Evolutionary conservation across 352 stramenopile genomes (phyloP).

Genomic region (Phytophthora idaei): DNA sequence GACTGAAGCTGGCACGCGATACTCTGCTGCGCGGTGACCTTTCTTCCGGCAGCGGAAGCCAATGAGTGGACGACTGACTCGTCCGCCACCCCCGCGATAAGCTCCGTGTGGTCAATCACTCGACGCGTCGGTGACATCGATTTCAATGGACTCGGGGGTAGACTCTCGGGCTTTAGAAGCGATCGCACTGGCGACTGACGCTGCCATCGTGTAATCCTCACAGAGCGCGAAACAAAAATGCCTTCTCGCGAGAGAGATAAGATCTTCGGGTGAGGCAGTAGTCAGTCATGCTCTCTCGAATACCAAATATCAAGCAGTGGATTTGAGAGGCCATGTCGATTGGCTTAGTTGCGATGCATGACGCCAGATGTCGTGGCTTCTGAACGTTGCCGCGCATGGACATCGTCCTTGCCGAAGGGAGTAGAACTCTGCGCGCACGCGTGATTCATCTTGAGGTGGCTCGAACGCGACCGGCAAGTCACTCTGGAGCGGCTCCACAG

Average conservation of each 20-base stretch:
- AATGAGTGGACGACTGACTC: not conserved
- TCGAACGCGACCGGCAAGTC: not conserved
- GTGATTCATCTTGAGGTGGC: not conserved
- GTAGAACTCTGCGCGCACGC: conserved; percentile 8
- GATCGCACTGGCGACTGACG: no score
- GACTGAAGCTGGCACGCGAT: not conserved
- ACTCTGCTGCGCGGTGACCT: not conserved
- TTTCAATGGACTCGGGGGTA: not conserved
- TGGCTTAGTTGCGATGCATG: conserved; percentile 5
- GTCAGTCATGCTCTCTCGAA: conserved; percentile 14
- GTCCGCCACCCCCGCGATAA: not conserved
- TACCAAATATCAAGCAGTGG: conserved; percentile 18
- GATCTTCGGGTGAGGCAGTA: conserved; percentile 4
- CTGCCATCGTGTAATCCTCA: no score
- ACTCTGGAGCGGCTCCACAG: no score
- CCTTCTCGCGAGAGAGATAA: not conserved
- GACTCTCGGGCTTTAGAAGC: not conserved
- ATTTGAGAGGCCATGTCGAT: conserved; percentile 20
- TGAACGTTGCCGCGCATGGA: not conserved
- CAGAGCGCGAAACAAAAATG: no score
- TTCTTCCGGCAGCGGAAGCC: not conserved
- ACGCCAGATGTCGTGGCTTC: not conserved
- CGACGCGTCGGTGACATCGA: not conserved
- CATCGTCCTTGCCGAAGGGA: conserved; percentile 2
- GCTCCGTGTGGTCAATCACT: not conserved